These are phyloP conservation scores for Phylloporus arenicola DNA, from an alignment of 768 basidiomycete species.

Conservation along the genomic window DNA sequence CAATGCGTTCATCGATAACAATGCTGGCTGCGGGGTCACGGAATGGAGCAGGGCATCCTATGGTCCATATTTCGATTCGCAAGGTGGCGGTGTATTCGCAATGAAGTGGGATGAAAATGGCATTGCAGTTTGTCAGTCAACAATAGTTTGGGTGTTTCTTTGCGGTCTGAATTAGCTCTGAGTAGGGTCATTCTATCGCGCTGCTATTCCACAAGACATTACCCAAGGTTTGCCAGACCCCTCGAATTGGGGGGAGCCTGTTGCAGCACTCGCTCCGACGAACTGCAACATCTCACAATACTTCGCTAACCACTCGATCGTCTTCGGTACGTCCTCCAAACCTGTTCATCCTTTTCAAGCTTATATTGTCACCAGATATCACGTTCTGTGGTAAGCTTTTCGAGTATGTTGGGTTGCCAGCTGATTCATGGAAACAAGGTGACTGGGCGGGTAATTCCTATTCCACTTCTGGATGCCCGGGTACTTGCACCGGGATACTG, in stretches of 20 bases:
- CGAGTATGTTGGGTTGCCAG: background rate
- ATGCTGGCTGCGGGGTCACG: constrained; percentile 72
- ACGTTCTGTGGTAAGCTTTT: constrained; percentile 66
- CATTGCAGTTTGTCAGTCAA: constrained; percentile 63
- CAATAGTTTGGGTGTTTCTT: background rate
- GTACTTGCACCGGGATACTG: constrained; percentile 58
- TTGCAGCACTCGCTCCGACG: constrained; percentile 49
- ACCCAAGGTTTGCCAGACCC: constrained; percentile 56
- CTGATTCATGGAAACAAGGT: constrained; percentile 36
- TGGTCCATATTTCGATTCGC: constrained; percentile 74
- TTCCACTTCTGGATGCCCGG: constrained; percentile 66
- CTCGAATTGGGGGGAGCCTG: constrained; percentile 62
- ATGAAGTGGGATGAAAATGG: constrained; percentile 84
- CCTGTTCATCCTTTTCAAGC: constrained; percentile 1
- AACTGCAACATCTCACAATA: constrained; percentile 53
- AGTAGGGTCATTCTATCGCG: constrained; percentile 78
- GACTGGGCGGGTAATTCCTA: constrained; percentile 87
- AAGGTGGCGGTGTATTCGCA: constrained; percentile 79
- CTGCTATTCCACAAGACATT: constrained; percentile 68
- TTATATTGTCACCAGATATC: constrained; percentile 48
- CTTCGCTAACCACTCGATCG: constrained; percentile 66
- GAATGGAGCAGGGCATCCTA: constrained; percentile 83
- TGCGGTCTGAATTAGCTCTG: constrained; percentile 1
- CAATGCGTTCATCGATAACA: constrained; percentile 45
- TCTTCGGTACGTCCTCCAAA: constrained; percentile 54